A percentile compares a stretch with the other conserved stretches of the same genome.
phyloP scores from a whole-genome alignment of 1,284 basidiomycete species.

The Ustilago loliicola region DNA sequence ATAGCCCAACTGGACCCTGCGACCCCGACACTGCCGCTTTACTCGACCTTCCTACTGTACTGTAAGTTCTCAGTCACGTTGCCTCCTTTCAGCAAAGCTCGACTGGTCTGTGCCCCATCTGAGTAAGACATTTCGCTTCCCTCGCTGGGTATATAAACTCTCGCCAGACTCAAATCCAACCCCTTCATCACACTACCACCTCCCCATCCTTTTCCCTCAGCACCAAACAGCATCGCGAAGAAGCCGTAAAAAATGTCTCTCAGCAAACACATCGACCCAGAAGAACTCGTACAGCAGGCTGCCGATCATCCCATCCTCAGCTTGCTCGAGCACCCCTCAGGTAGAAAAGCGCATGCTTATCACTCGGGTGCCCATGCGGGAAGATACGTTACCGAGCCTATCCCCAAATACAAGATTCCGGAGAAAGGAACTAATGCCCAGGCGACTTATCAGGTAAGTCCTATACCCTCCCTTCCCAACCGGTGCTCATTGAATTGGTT shows the following conservation, averaged over 20 bases:
- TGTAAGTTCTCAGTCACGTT: too few species aligned
- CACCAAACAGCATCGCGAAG: background rate
- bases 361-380: constrained; percentile 54
- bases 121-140: too few species aligned
- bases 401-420: constrained; percentile 72
- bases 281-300: constrained; percentile 59
- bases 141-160: too few species aligned
- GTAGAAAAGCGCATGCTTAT: constrained; percentile 27
- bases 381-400: constrained; percentile 61
- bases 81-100: too few species aligned
- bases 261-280: constrained; percentile 65
- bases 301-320: constrained; percentile 57
- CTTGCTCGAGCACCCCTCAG: constrained; percentile 44
- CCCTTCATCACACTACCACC: too few species aligned
- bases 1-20: too few species aligned
- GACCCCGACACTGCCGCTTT: too few species aligned
- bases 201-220: too few species aligned
- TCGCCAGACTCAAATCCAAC: too few species aligned
- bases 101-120: too few species aligned
- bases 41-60: too few species aligned
- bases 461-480: background rate
- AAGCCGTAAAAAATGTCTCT: constrained; percentile 59
- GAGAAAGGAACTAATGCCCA: constrained; percentile 70
- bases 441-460: constrained; percentile 68
- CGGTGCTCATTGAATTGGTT: background rate